Evolutionary conservation across 192 early-diverging fungal species (phyloP).

Genomic region (Backusella circina): DNA sequence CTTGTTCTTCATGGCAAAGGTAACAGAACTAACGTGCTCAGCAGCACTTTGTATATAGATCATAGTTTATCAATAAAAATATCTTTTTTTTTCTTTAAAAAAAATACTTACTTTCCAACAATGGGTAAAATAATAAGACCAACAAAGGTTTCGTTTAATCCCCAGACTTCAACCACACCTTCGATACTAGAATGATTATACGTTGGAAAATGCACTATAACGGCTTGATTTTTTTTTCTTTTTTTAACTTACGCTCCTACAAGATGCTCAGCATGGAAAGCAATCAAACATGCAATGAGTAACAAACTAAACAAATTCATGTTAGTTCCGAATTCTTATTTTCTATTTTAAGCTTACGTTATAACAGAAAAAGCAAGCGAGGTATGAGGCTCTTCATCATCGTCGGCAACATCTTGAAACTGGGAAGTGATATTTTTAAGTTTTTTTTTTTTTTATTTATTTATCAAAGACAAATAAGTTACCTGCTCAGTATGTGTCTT

Average conservation of each 20-base stretch:
- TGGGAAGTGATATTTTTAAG: neutral
- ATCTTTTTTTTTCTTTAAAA: neutral
- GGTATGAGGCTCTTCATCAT: conserved; percentile 59
- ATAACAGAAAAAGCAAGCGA: conserved; percentile 52
- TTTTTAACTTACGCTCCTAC: conserved; percentile 59
- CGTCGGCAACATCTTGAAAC: conserved; percentile 40
- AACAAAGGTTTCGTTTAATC: conserved; percentile 80
- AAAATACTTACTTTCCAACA: conserved; percentile 71
- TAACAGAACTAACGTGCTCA: conserved; percentile 83
- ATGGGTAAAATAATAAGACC: conserved; percentile 91
- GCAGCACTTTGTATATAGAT: conserved; percentile 26
- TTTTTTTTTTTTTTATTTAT: neutral
- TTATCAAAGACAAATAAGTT: conserved; percentile 15
- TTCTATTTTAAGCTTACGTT: conserved; percentile 22
- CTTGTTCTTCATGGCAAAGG: conserved; percentile 85
- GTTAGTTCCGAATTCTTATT: neutral
- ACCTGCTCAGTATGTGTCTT: conserved; percentile 71
- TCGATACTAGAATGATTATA: conserved; percentile 46
- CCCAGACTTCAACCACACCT: conserved; percentile 60
- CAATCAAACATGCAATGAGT: conserved; percentile 62
- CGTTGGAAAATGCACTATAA: neutral
- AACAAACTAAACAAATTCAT: conserved; percentile 39
- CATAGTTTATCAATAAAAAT: conserved; percentile 5
- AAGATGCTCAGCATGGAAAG: conserved; percentile 75
- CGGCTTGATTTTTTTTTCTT: neutral